A percentile compares a stretch with the other conserved stretches of the same genome.
Conservation (phyloP, 2,329 filamentous ascomycete genomes). For the Lachnum nothofagi region DNA sequence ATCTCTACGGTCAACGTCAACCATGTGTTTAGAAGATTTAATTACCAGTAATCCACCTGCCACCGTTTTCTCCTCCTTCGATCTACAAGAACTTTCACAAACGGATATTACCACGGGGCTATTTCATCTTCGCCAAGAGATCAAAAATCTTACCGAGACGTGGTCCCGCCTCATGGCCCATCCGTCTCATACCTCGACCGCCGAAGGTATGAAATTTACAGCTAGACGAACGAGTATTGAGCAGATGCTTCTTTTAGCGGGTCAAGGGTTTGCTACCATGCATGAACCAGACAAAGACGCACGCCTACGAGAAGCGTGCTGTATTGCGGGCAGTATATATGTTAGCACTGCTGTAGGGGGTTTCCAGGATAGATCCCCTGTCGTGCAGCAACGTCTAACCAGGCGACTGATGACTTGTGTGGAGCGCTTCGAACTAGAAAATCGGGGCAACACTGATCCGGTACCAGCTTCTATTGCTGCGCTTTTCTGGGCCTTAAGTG, state of each 20-base stretch:
- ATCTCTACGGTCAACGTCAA: constrained; percentile 5
- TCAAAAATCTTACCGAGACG: constrained; percentile 5
- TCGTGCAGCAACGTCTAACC: too few relatives aligned
- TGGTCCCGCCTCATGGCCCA: constrained; percentile 5
- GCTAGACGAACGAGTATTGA: constrained; percentile 7
- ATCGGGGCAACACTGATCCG: background rate
- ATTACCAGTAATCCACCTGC: background rate
- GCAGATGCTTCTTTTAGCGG: constrained; percentile 7
- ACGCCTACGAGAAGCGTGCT: constrained; percentile 5
- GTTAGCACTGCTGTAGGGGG: constrained; percentile 1
- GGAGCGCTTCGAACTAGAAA: too few relatives aligned
- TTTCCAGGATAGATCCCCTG: constrained; percentile 1
- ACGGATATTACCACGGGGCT: constrained; percentile 6
- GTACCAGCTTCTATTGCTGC: constrained; percentile 4
- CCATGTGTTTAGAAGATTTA: constrained; percentile 3
- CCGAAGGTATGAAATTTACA: constrained; percentile 5
- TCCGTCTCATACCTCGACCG: constrained; percentile 4
- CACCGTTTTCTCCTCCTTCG: constrained; percentile 5
- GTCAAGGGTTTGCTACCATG: constrained; percentile 6
- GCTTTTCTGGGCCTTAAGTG: constrained; percentile 6
- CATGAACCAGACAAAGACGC: constrained; percentile 5
- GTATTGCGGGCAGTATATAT: constrained; percentile 7
- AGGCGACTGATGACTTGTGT: too few relatives aligned
- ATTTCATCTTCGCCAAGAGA: constrained; percentile 6
- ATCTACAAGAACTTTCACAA: constrained; percentile 5